Percentiles rank a stretch among this genome's conserved stretches.
Conservation (phyloP, 345 rosid species). For the Passiflora organensis region DNA sequence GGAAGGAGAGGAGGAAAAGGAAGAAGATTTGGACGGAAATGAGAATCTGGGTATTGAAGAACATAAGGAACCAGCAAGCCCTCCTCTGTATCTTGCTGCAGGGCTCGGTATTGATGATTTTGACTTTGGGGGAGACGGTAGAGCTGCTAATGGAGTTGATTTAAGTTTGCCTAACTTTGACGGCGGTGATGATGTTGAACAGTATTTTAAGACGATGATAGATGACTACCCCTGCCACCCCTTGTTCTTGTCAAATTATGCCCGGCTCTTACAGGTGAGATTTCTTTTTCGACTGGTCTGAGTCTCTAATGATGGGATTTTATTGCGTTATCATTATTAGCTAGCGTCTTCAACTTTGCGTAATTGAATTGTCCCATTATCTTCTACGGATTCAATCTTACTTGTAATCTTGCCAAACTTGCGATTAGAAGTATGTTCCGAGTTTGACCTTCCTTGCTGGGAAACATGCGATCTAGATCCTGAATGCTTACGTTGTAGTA, state of each 20-base stretch:
- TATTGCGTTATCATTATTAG: neutral
- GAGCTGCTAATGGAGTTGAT: slow-evolving; percentile 22
- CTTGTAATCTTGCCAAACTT: neutral
- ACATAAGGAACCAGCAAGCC: slow-evolving; percentile 45
- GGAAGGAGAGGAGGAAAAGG: slow-evolving; percentile 28
- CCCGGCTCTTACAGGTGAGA: slow-evolving; percentile 62
- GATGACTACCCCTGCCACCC: slow-evolving; percentile 72
- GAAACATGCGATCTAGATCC: neutral
- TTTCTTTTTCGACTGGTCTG: neutral
- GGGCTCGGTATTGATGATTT: slow-evolving; percentile 52
- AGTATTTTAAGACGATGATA: slow-evolving; percentile 49
- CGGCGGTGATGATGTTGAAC: slow-evolving; percentile 38
- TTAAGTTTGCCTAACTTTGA: slow-evolving; percentile 36
- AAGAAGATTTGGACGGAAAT: slow-evolving; percentile 11
- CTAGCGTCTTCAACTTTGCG: neutral
- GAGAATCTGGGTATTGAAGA: slow-evolving; percentile 17
- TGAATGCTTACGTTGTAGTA: neutral
- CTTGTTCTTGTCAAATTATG: slow-evolving; percentile 62
- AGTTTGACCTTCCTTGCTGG: neutral
- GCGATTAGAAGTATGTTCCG: neutral
- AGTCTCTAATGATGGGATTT: neutral
- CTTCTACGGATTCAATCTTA: neutral
- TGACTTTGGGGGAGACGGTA: slow-evolving; percentile 16
- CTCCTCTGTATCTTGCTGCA: slow-evolving; percentile 63
- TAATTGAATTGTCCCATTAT: neutral